A percentile compares a stretch with the other conserved stretches of the same genome.
Conservation (phyloP, 768 basidiomycete species). For the Brasilioporus rufonigricans region DNA sequence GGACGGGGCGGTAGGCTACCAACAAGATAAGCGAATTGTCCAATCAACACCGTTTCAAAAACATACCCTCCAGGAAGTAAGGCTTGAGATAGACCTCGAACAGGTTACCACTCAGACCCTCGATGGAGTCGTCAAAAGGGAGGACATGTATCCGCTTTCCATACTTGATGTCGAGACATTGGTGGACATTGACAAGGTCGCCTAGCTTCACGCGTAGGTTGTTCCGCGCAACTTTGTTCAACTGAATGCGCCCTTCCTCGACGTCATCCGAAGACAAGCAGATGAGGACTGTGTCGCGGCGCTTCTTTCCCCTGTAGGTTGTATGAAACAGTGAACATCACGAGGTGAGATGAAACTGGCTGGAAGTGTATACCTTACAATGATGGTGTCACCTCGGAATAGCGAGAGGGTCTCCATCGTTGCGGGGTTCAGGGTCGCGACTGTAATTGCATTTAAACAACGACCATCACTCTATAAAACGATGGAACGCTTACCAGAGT, state of each 20-base stretch:
- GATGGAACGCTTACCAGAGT: slow-evolving; percentile 66
- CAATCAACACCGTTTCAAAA: neutral
- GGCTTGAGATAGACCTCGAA: slow-evolving; percentile 99
- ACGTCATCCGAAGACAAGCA: slow-evolving; percentile 94
- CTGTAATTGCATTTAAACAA: slow-evolving; percentile 36
- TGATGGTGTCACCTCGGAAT: slow-evolving; percentile 97
- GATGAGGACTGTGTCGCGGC: slow-evolving; percentile 96
- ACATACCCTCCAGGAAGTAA: slow-evolving; percentile 92
- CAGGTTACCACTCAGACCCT: slow-evolving; percentile 96
- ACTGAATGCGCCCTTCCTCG: slow-evolving; percentile 95
- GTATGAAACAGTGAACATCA: slow-evolving; percentile 1
- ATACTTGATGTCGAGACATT: slow-evolving; percentile 97
- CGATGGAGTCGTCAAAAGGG: slow-evolving; percentile 97
- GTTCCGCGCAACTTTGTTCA: slow-evolving; percentile 99
- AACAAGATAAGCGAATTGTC: slow-evolving; percentile 7
- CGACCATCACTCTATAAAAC: slow-evolving; percentile 12
- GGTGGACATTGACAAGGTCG: slow-evolving; percentile 93
- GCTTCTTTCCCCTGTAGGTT: slow-evolving; percentile 83
- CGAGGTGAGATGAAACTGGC: neutral
- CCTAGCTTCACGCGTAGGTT: slow-evolving; percentile 97
- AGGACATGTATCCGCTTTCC: slow-evolving; percentile 96
- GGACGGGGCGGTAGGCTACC: slow-evolving; percentile 86
- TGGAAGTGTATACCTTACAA: slow-evolving; percentile 64
- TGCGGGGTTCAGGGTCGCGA: slow-evolving; percentile 91
- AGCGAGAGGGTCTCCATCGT: slow-evolving; percentile 94